These are phyloP conservation scores for Colletotrichum agaves DNA, from an alignment of 2,329 filamentous ascomycete species.

Conservation along the genomic window DNA sequence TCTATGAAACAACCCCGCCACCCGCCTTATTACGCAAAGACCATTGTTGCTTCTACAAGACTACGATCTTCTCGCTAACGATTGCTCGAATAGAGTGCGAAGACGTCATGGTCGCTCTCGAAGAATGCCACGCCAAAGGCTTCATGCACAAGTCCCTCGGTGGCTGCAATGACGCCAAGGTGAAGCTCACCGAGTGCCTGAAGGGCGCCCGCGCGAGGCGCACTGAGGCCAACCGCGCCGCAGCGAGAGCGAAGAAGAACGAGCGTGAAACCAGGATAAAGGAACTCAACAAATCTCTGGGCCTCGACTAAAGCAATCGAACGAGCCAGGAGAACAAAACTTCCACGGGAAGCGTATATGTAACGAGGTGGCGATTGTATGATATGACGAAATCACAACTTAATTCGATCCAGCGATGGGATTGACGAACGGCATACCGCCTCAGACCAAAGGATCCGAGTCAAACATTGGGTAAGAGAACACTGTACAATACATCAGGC, in stretches of 20 bases:
- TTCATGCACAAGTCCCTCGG: conserved; percentile 93
- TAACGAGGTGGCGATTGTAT: background rate
- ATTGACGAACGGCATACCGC: background rate
- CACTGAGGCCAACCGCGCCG: conserved; percentile 78
- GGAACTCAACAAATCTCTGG: conserved; percentile 62
- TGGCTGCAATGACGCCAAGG: conserved; percentile 89
- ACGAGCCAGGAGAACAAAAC: background rate
- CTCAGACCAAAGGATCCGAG: no score
- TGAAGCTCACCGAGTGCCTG: conserved; percentile 85
- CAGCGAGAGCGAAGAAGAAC: conserved; percentile 74
- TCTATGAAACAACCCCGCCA: background rate
- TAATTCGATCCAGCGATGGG: conserved; percentile 3
- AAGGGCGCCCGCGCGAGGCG: conserved; percentile 82
- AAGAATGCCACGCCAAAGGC: conserved; percentile 92
- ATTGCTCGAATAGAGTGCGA: conserved; percentile 76
- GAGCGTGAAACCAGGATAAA: conserved; percentile 79
- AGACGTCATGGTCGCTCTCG: conserved; percentile 91
- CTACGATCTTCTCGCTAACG: no score
- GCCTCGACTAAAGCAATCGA: conserved; percentile 41
- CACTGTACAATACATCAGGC: conserved; percentile 9
- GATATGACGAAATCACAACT: conserved; percentile 14
- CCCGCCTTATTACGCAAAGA: no score
- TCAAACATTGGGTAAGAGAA: background rate
- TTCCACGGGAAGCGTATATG: background rate
- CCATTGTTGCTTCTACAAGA: no score